These are phyloP conservation scores for Pseudocercospora cruenta DNA, from an alignment of 2,329 filamentous ascomycete species.

Conservation along the genomic window DNA sequence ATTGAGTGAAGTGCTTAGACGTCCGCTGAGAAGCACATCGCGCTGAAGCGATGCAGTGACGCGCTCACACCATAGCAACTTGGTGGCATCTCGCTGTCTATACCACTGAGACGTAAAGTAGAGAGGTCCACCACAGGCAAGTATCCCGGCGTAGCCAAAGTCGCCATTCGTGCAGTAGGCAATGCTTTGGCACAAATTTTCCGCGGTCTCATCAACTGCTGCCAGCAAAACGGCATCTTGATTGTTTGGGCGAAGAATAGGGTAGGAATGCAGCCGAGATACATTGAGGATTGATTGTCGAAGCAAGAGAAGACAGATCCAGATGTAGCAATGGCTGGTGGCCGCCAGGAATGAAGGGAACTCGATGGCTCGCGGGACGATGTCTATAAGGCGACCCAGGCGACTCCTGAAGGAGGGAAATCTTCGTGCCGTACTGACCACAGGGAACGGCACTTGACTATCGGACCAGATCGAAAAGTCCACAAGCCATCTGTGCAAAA, in stretches of 20 bases:
- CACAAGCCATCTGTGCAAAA: background rate
- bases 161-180: slow-evolving; percentile 5
- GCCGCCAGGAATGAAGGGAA: slow-evolving; percentile 1
- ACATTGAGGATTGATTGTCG: slow-evolving; percentile 5
- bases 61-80: slow-evolving; percentile 1
- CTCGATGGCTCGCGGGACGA: background rate
- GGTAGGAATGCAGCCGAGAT: background rate
- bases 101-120: slow-evolving; percentile 2
- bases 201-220: background rate
- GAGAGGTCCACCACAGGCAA: slow-evolving; percentile 6
- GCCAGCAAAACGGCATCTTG: background rate
- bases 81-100: background rate
- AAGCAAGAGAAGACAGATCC: background rate
- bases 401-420: background rate
- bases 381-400: background rate
- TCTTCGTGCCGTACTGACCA: background rate
- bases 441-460: background rate
- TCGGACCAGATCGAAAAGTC: background rate
- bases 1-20: slow-evolving; percentile 4
- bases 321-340: slow-evolving; percentile 2
- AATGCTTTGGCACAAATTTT: slow-evolving; percentile 7
- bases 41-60: slow-evolving; percentile 3
- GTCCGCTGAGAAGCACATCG: slow-evolving; percentile 1
- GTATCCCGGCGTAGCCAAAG: background rate
- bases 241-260: background rate